Base-by-base conservation (phyloP, 75 land plant species). In the Pinus albicaulis region DNA sequence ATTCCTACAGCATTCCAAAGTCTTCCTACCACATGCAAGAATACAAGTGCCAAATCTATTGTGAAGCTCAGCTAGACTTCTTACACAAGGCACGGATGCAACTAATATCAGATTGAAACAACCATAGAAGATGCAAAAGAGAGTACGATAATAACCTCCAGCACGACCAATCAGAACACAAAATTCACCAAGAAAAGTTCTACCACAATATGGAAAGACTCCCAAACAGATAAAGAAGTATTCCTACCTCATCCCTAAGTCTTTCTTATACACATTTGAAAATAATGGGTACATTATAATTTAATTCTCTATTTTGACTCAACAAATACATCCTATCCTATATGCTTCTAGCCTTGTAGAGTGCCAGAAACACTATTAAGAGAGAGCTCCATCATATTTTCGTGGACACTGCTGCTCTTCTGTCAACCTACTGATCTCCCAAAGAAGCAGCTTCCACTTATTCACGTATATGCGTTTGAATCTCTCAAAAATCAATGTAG, bases 251-350 rank as follows among this genome's bases (percentile, higher is more conserved):
- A 5, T 31, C 6, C 24, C 41, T 4, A 36, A 68, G 16, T 10
- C 4, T 38, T 68, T 41, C 71, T 41, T 68, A 68, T 68, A 41
- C 68, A 64, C 68, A 64, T 34, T 38, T 36, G 11, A 48, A 48
- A 68, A 38, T n/a, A 15, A 41, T 12, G 53, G 41, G 20, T 68
- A 68, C 1, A 41, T 41, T 22, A 22, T 68, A n/a, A 15, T 38
- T 38, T 8, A 6, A 0, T 65, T 36, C 41, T n/a, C 44, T n/a
- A 44, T 68, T 16, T 68, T 68, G 53, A 68, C 34, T 10, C 71
- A 68, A 66, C 8, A 34, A 38, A 14, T 68, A n/a, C 11, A 48
- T 41, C 23, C 71, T 68, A 41, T 68, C 71, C 48, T 68, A 10
- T 41, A 19, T 68, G 16, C 20, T 10, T 66, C 48, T 68, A 41